Conservation (phyloP, 306 rosid genomes). For the Dryas octopetala region DNA sequence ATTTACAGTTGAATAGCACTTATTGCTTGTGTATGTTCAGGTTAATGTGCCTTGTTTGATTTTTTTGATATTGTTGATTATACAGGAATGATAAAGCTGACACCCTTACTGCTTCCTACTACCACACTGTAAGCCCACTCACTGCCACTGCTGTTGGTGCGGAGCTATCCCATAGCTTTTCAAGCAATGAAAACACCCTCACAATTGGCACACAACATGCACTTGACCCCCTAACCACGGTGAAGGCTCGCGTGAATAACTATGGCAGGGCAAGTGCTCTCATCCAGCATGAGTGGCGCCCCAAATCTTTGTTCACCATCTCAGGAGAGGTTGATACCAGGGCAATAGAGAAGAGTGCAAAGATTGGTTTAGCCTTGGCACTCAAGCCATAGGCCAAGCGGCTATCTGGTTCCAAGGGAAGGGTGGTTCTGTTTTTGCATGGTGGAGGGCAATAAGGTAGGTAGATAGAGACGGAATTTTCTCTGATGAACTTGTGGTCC, state of each 20-base stretch:
- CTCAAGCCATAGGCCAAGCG: slow-evolving; percentile 61
- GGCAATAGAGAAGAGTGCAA: slow-evolving; percentile 83
- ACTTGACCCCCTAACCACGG: slow-evolving; percentile 71
- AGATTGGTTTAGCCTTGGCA: slow-evolving; percentile 84
- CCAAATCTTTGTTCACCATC: slow-evolving; percentile 69
- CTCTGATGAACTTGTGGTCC: slow-evolving; percentile 41
- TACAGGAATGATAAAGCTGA: slow-evolving; percentile 81
- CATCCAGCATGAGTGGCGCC: slow-evolving; percentile 89
- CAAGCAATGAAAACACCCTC: slow-evolving; percentile 68
- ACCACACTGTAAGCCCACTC: slow-evolving; percentile 74
- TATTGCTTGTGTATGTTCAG: not conserved
- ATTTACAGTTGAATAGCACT: not conserved
- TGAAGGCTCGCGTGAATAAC: slow-evolving; percentile 90
- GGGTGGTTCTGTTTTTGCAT: slow-evolving; percentile 23
- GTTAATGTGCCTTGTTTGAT: slow-evolving; percentile 15
- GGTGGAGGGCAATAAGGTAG: slow-evolving; percentile 40
- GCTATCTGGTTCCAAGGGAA: slow-evolving; percentile 11
- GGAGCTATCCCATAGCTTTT: slow-evolving; percentile 75
- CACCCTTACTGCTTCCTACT: slow-evolving; percentile 73
- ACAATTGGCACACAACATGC: slow-evolving; percentile 87
- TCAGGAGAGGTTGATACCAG: slow-evolving; percentile 86
- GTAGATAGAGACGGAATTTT: slow-evolving; percentile 26
- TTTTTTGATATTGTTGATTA: slow-evolving; percentile 6
- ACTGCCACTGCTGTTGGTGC: slow-evolving; percentile 92
- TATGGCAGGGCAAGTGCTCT: slow-evolving; percentile 76